Evolutionary conservation across 2,329 filamentous ascomycete genomes (phyloP).

Genomic region (Colletotrichum gigasporum): DNA sequence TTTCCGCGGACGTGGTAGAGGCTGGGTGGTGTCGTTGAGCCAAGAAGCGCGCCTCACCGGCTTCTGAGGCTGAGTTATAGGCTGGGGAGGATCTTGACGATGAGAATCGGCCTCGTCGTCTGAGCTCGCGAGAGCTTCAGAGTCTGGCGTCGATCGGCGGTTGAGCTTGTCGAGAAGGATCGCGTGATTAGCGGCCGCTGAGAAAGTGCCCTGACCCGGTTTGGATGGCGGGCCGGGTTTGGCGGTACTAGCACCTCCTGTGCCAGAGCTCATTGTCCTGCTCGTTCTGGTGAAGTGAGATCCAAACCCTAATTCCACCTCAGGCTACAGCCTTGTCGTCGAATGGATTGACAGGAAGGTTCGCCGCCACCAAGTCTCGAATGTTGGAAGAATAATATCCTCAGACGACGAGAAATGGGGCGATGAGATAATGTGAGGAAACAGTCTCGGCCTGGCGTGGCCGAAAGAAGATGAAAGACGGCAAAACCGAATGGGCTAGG

Average conservation of each 20-base stretch:
- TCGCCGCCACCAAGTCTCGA: not conserved
- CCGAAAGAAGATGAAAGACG: slow-evolving; percentile 34
- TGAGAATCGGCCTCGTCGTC: slow-evolving; percentile 87
- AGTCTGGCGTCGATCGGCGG: slow-evolving; percentile 88
- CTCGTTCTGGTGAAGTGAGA: not conserved
- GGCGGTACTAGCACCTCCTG: slow-evolving; percentile 42
- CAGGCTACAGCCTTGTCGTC: not conserved
- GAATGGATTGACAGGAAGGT: not conserved
- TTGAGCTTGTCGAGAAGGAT: slow-evolving; percentile 80
- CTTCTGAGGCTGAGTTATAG: slow-evolving; percentile 62
- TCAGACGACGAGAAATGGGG: not conserved
- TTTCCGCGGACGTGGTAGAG: slow-evolving; percentile 72
- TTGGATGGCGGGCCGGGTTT: slow-evolving; percentile 63
- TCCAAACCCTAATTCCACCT: slow-evolving; percentile 2
- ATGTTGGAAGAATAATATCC: not conserved
- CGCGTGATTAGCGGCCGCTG: slow-evolving; percentile 65
- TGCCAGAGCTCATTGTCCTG: slow-evolving; percentile 58
- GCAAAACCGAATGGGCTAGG: slow-evolving; percentile 35
- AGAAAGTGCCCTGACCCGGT: slow-evolving; percentile 56
- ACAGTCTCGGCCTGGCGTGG: not conserved
- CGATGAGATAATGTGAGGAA: not conserved
- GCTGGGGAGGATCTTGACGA: slow-evolving; percentile 61
- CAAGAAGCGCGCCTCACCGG: slow-evolving; percentile 81
- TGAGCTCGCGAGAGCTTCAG: slow-evolving; percentile 90
- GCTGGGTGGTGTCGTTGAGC: slow-evolving; percentile 82